These are phyloP conservation scores for Globisporangium irregulare DNA, from an alignment of 352 stramenopile species.

Conservation along the genomic window DNA sequence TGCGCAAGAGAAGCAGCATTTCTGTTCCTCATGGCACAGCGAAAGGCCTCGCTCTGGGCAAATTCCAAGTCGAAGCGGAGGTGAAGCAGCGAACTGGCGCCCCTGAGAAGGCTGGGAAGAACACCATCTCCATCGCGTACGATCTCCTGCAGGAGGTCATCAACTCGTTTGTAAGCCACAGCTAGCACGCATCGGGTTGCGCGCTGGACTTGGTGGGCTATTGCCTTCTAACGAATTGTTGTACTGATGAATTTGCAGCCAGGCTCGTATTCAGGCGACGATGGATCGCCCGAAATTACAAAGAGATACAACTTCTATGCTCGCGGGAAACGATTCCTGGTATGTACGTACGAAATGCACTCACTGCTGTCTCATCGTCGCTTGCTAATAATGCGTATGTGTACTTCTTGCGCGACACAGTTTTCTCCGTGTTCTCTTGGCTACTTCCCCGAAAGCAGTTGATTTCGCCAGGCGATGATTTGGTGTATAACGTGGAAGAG, in stretches of 20 bases:
- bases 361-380: background rate
- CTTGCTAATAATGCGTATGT: background rate
- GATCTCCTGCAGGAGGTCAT: constrained; percentile 33
- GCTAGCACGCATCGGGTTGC: background rate
- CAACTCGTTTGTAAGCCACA: constrained; percentile 24
- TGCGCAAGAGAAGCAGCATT: constrained; percentile 7
- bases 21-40: constrained; percentile 7
- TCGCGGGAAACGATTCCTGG: constrained; percentile 55
- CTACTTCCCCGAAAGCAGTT: constrained; percentile 43
- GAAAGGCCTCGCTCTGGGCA: constrained; percentile 20
- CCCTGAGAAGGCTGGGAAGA: too few relatives aligned
- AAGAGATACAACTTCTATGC: constrained; percentile 58
- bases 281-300: constrained; percentile 19
- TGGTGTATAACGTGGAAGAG: constrained; percentile 69
- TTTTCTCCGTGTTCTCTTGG: constrained; percentile 59
- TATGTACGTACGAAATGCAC: constrained; percentile 23
- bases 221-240: background rate
- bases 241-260: constrained; percentile 6
- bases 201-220: background rate
- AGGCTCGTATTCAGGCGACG: constrained; percentile 18
- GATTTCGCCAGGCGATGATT: constrained; percentile 52
- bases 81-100: background rate
- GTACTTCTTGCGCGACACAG: constrained; percentile 17
- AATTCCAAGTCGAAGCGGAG: constrained; percentile 17
- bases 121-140: constrained; percentile 1